Conservation (phyloP, 768 basidiomycete genomes). For the Agrocybe chaxingu region DNA sequence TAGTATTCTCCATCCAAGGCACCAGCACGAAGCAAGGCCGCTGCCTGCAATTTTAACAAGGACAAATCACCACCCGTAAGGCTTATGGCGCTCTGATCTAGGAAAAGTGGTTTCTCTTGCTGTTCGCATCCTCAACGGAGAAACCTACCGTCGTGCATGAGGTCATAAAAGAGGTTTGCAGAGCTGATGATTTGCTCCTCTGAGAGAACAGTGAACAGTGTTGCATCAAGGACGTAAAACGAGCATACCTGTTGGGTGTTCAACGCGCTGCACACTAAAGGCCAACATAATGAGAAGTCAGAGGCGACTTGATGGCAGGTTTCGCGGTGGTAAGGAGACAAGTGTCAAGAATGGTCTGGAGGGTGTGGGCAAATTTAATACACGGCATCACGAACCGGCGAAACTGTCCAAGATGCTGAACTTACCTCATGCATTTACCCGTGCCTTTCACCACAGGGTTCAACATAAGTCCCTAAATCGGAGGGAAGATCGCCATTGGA, state of each 20-base stretch:
- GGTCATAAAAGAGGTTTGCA: conserved; percentile 17
- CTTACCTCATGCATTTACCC: too few relatives aligned
- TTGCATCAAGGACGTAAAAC: background rate
- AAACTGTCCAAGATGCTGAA: too few relatives aligned
- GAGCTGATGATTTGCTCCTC: conserved; percentile 15
- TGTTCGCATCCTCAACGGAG: background rate
- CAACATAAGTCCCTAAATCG: too few relatives aligned
- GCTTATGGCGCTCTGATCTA: conserved; percentile 22
- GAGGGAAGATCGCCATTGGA: too few relatives aligned
- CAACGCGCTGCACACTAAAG: conserved; percentile 17
- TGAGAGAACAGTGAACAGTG: conserved; percentile 4
- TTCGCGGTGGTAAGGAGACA: too few relatives aligned
- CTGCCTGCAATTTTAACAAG: conserved; percentile 20
- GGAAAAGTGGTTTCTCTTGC: background rate
- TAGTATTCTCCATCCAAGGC: conserved; percentile 25
- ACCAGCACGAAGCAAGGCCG: conserved; percentile 23
- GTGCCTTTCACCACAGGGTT: too few relatives aligned
- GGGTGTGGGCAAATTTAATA: too few relatives aligned
- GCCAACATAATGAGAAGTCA: conserved; percentile 1
- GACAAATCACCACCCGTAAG: conserved; percentile 23
- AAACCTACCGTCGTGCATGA: conserved; percentile 17
- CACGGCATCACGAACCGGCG: too few relatives aligned
- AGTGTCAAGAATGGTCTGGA: too few relatives aligned
- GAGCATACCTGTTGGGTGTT: conserved; percentile 13
- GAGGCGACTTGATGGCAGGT: too few relatives aligned